phyloP scores from a whole-genome alignment of 2,329 filamentous ascomycete genomes.

The Fusarium sp. region DNA sequence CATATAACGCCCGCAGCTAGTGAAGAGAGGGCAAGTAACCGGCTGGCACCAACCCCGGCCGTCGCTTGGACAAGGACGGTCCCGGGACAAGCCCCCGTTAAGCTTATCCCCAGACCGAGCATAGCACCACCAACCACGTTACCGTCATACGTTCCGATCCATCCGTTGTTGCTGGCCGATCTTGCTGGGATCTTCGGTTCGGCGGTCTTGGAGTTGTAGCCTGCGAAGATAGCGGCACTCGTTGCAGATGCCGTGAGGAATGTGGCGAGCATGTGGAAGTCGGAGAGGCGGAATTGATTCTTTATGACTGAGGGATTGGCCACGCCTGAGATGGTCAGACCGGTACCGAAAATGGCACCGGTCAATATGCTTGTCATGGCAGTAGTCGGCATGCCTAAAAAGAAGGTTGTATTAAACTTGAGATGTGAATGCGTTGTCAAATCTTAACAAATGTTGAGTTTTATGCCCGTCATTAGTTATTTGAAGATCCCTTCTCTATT shows the following conservation, averaged over 20 bases:
- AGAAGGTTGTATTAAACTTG: background rate
- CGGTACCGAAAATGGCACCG: slow-evolving; percentile 11
- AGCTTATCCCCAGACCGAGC: slow-evolving; percentile 25
- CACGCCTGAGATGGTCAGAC: slow-evolving; percentile 17
- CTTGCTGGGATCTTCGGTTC: background rate
- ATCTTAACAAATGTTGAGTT: too few species aligned
- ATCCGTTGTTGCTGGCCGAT: background rate
- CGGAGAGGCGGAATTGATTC: slow-evolving; percentile 19
- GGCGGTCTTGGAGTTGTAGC: background rate
- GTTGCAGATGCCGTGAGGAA: slow-evolving; percentile 21
- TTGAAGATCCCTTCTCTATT: background rate
- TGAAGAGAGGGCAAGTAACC: slow-evolving; percentile 4
- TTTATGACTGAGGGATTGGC: slow-evolving; percentile 15
- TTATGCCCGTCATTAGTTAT: too few species aligned
- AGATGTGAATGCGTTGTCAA: too few species aligned
- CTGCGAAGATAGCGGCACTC: slow-evolving; percentile 8
- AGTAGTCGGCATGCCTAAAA: background rate
- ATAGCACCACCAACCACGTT: slow-evolving; percentile 19
- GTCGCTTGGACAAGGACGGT: slow-evolving; percentile 20
- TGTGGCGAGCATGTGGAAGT: slow-evolving; percentile 22
- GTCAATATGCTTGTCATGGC: slow-evolving; percentile 4
- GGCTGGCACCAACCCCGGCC: slow-evolving; percentile 3
- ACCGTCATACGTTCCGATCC: slow-evolving; percentile 12
- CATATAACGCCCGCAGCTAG: slow-evolving; percentile 2
- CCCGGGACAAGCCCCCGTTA: slow-evolving; percentile 23